Evolutionary conservation across 805 yeast species (phyloP), one percentile per base, ranked within the genome.

Genomic region (Candida dajiaensis): DNA sequence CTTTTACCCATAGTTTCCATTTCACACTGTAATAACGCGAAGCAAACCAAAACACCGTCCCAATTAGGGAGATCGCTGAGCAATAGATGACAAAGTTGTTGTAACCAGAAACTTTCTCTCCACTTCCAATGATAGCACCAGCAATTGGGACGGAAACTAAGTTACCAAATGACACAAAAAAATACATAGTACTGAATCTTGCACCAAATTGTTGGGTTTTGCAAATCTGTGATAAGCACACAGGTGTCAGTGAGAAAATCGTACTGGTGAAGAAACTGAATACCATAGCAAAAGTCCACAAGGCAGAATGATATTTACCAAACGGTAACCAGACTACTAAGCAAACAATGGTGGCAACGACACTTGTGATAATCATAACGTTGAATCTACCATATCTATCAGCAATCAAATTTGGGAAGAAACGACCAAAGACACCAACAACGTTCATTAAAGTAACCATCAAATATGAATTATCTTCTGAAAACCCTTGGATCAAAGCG

Each of bases 241-340:
- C 80, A 4, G 60, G 58, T 11, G 51, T 46, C 33, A 56, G 36
- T 12, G 60, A 53, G 11, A 50, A 68, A 2, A 77, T 72, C 4
- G 81, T 72, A 16, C 81, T 75, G 13, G 80, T 70, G 49, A 70
- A 68, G 44, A 78, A 70, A 3, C 84, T 83, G 59, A 70, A 77
- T 12, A 72, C 48, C 7, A 66, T 69, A 6, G 78, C 64, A 50
- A 78, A 77, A 1, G 66, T 70, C 49, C 63, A 56, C 4, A 56
- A 40, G 6, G 43, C 50, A 3, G 50, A 64, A 21, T 54, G 54
- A 45, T 52, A 64, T 40, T 44, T 65, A 26, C 67, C 76, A 47
- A 59, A 67, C 39, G 66, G 70, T 16, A 60, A 59, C 74, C 74
- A 72, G 15, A 68, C 56, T 1, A 59, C 26, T 7, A 69, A 50